phyloP scores from a whole-genome alignment of 345 rosid genomes.

The Gossypium bickii region DNA sequence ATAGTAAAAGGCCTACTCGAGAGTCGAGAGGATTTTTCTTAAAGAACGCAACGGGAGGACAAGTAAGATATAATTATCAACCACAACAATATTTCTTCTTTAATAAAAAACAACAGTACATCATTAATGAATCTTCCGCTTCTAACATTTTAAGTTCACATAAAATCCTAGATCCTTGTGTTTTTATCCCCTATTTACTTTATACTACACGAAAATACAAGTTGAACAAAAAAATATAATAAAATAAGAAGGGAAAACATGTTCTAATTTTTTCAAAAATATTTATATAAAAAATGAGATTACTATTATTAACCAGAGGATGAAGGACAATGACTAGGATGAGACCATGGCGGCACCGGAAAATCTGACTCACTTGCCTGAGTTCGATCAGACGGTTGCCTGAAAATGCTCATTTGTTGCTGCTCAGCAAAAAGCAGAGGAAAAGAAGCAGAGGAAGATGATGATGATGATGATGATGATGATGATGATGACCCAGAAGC shows the following conservation, averaged over 20 bases:
- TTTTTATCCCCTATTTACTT: neutral
- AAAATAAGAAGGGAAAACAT: neutral
- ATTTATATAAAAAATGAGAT: neutral
- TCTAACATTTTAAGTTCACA: too few relatives aligned
- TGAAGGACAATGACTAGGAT: conserved; percentile 31
- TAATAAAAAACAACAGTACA: too few relatives aligned
- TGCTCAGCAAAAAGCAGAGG: conserved; percentile 46
- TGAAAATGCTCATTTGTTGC: conserved; percentile 25
- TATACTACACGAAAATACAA: conserved; percentile 11
- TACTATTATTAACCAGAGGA: conserved; percentile 21
- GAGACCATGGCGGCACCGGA: conserved; percentile 27
- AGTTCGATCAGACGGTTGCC: conserved; percentile 22
- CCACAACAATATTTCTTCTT: neutral
- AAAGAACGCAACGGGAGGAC: too few relatives aligned
- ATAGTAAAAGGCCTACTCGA: too few relatives aligned
- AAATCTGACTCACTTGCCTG: conserved; percentile 26
- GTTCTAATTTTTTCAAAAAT: neutral
- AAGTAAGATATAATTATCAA: neutral
- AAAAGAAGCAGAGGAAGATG: conserved; percentile 35
- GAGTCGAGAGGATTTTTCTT: too few relatives aligned
- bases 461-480: conserved; percentile 16
- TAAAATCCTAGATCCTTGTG: too few relatives aligned
- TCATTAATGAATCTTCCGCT: too few relatives aligned
- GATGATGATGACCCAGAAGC: conserved; percentile 5
- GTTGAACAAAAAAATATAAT: neutral